Evolutionary conservation across 148 eudicot species (phyloP).

Genomic region (Rhododendron ovatum): DNA sequence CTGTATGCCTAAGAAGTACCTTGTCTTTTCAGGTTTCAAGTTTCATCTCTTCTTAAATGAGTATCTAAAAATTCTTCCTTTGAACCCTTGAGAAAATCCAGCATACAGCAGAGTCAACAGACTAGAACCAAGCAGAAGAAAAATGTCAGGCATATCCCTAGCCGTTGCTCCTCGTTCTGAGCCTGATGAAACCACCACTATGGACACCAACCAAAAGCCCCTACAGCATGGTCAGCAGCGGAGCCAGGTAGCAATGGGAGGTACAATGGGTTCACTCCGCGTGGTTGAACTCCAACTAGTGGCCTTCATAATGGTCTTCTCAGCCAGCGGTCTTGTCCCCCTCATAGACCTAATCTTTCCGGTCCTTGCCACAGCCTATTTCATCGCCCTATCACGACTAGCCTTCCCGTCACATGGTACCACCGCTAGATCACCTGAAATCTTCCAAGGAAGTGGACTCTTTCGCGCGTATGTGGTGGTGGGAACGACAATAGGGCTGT

Average conservation of each 20-base stretch:
- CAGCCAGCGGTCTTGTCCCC: constrained; percentile 83
- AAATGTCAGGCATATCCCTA: constrained; percentile 65
- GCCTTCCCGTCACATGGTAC: constrained; percentile 46
- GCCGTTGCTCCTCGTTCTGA: constrained; percentile 55
- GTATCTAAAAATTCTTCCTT: neutral
- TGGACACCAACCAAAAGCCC: constrained; percentile 8
- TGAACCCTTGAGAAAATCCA: neutral
- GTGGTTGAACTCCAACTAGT: constrained; percentile 86
- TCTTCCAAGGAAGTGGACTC: constrained; percentile 40
- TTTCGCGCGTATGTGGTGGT: constrained; percentile 49
- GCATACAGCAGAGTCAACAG: neutral
- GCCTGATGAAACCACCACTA: constrained; percentile 17
- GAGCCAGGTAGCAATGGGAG: constrained; percentile 21
- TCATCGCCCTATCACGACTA: constrained; percentile 54
- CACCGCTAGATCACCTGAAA: constrained; percentile 16
- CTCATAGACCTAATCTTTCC: constrained; percentile 75
- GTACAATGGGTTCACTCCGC: constrained; percentile 69
- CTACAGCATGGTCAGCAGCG: neutral
- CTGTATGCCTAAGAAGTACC: neutral
- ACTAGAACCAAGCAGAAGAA: neutral
- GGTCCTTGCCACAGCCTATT: constrained; percentile 52
- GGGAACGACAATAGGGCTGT: constrained; percentile 71
- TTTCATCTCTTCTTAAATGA: neutral
- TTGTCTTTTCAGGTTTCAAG: neutral
- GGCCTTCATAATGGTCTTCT: constrained; percentile 93